These are phyloP conservation scores for Lolium multiflorum DNA, from an alignment of 176 grass and related monocot genomes.

Conservation along the genomic window DNA sequence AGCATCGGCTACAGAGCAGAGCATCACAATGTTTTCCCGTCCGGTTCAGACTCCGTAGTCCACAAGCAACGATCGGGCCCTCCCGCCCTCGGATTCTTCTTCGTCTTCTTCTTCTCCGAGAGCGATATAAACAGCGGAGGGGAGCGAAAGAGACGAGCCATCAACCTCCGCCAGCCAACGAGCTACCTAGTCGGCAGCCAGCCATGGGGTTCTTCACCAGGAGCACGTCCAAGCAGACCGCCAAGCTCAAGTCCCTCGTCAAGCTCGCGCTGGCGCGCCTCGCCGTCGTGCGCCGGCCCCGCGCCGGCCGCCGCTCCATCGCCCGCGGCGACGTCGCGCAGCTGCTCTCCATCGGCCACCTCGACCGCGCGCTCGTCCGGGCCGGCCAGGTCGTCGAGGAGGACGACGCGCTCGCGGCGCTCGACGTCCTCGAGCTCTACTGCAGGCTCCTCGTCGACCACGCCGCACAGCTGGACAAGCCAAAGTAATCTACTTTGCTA, in stretches of 20 bases:
- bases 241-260: slow-evolving; percentile 52
- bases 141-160: not conserved
- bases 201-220: slow-evolving; percentile 53
- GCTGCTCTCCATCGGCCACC: slow-evolving; percentile 54
- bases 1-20: not conserved
- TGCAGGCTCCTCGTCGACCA: slow-evolving; percentile 51
- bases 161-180: not conserved
- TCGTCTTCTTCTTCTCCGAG: not conserved
- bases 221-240: slow-evolving; percentile 55
- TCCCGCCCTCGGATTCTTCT: not conserved
- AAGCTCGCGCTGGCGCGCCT: slow-evolving; percentile 51
- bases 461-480: slow-evolving; percentile 38
- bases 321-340: slow-evolving; percentile 52
- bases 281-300: slow-evolving; percentile 36
- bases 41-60: slow-evolving; percentile 25
- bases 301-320: slow-evolving; percentile 47
- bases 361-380: slow-evolving; percentile 54
- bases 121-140: not conserved
- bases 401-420: slow-evolving; percentile 52
- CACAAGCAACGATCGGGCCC: slow-evolving; percentile 41
- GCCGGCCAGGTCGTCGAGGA: slow-evolving; percentile 55
- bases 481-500: slow-evolving; percentile 38
- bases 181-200: not conserved
- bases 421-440: slow-evolving; percentile 51
- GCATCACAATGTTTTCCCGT: not conserved